phyloP scores from a whole-genome alignment of 768 basidiomycete species.

The Psilocybe sp. region DNA sequence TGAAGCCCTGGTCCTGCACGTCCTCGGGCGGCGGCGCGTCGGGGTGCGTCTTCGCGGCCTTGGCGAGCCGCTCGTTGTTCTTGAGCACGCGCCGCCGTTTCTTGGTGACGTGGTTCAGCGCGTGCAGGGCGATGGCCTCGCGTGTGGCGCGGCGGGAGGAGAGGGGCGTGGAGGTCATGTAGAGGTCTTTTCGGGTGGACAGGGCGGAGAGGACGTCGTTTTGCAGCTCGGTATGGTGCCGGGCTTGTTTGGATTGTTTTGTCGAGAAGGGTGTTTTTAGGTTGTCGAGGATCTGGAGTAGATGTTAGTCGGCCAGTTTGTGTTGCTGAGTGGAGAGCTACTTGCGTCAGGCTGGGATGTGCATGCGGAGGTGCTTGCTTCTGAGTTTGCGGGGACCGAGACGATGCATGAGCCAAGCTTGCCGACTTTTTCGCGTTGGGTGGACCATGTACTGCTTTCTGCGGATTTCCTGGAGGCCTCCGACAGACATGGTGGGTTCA shows the following conservation, averaged over 20 bases:
- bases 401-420: constrained; percentile 57
- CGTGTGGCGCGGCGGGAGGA: constrained; percentile 62
- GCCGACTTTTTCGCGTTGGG: constrained; percentile 44
- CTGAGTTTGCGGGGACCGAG: constrained; percentile 42
- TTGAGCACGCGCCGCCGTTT: constrained; percentile 88
- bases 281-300: constrained; percentile 50
- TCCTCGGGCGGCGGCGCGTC: constrained; percentile 61
- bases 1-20: constrained; percentile 96
- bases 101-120: constrained; percentile 89
- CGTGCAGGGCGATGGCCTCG: constrained; percentile 74
- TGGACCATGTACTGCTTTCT: constrained; percentile 58
- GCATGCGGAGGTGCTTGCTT: constrained; percentile 22
- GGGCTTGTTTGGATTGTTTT: constrained; percentile 50
- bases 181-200: constrained; percentile 73
- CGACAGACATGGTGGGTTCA: constrained; percentile 48
- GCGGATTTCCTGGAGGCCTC: constrained; percentile 47
- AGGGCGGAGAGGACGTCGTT: constrained; percentile 65
- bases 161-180: constrained; percentile 62
- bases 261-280: constrained; percentile 53
- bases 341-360: constrained; percentile 32
- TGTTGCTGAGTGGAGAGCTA: background rate
- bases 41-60: constrained; percentile 56
- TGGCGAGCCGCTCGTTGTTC: constrained; percentile 90
- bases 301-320: background rate
- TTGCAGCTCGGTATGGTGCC: constrained; percentile 56